These are phyloP conservation scores for Pterula multifida DNA, from an alignment of 1,284 basidiomycete genomes.

Conservation along the genomic window DNA sequence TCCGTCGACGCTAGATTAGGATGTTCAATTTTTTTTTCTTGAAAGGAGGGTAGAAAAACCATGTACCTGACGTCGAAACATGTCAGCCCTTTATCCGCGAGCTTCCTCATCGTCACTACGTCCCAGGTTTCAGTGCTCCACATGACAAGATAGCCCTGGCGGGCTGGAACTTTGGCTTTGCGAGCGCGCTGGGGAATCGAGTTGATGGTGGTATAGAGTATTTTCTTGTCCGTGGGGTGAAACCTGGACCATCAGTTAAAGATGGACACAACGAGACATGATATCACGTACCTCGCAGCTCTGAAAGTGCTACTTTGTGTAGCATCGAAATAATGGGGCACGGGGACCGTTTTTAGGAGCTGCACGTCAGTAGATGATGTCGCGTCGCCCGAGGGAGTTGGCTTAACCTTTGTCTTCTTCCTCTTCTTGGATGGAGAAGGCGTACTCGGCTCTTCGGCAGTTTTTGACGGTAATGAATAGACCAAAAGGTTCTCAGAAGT, in stretches of 20 bases:
- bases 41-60: slow-evolving; percentile 1
- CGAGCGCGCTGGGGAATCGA: slow-evolving; percentile 43
- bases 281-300: slow-evolving; percentile 44
- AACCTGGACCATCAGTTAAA: slow-evolving; percentile 28
- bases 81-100: slow-evolving; percentile 72
- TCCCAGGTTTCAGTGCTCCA: slow-evolving; percentile 54
- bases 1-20: slow-evolving; percentile 56
- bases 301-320: slow-evolving; percentile 56
- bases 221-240: slow-evolving; percentile 40
- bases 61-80: slow-evolving; percentile 77
- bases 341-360: slow-evolving; percentile 36
- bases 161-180: slow-evolving; percentile 38
- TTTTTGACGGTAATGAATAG: slow-evolving; percentile 30
- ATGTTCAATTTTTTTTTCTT: neutral
- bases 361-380: slow-evolving; percentile 24
- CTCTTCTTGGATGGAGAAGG: slow-evolving; percentile 21
- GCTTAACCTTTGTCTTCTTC: slow-evolving; percentile 34
- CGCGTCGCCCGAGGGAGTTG: slow-evolving; percentile 11
- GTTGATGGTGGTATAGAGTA: slow-evolving; percentile 71
- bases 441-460: slow-evolving; percentile 3
- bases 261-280: slow-evolving; percentile 1
- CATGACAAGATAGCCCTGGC: slow-evolving; percentile 49
- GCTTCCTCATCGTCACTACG: slow-evolving; percentile 45
- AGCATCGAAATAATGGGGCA: slow-evolving; percentile 38
- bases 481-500: slow-evolving; percentile 52